These are phyloP conservation scores for Odonthalia washingtoniensis DNA, from an alignment of 31 red algal species.

Conservation along the genomic window DNA sequence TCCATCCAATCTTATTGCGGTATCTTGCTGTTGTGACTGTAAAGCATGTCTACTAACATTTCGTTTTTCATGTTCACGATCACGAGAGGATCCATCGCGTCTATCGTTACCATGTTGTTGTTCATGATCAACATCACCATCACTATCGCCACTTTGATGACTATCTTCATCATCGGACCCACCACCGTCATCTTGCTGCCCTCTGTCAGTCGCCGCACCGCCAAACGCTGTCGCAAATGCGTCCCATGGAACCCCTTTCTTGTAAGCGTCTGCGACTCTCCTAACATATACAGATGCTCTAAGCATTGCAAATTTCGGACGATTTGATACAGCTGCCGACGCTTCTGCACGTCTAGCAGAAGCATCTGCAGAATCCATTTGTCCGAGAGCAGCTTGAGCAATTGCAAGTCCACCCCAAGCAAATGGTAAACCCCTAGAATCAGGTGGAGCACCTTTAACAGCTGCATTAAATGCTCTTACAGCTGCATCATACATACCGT, in stretches of 20 bases:
- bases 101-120: not conserved
- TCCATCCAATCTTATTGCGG: not conserved
- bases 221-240: not conserved
- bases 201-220: not conserved
- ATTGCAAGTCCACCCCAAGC: slow-evolving; percentile 66
- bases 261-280: slow-evolving; percentile 19
- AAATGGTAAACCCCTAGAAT: slow-evolving; percentile 34
- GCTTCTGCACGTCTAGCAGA: slow-evolving; percentile 65
- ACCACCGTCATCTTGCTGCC: not conserved
- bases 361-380: slow-evolving; percentile 35
- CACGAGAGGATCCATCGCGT: no score
- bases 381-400: slow-evolving; percentile 51
- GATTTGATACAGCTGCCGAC: slow-evolving; percentile 49
- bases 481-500: slow-evolving; percentile 50
- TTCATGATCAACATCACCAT: not conserved
- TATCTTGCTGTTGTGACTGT: not conserved
- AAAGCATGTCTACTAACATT: not conserved
- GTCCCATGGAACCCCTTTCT: slow-evolving; percentile 6
- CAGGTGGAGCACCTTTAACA: slow-evolving; percentile 26
- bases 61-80: no score
- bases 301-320: slow-evolving; percentile 56
- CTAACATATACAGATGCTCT: slow-evolving; percentile 60
- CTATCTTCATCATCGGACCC: slow-evolving; percentile 6
- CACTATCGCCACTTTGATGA: not conserved
- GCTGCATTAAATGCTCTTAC: slow-evolving; percentile 51